phyloP scores from a whole-genome alignment of 768 basidiomycete species.

The Rhodosporidiobolus sp. region DNA sequence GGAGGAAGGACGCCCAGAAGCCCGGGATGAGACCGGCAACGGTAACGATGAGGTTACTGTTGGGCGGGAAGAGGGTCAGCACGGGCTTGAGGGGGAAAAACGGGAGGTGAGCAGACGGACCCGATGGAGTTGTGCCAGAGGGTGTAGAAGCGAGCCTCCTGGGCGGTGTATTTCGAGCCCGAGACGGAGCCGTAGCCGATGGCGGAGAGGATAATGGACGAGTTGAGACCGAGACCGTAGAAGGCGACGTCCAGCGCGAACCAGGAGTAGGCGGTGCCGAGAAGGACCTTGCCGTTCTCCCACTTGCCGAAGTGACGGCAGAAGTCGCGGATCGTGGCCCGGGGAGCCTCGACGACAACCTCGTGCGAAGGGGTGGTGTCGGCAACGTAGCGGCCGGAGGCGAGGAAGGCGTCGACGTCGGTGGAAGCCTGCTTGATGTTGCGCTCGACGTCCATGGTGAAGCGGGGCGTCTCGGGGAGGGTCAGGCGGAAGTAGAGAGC shows the following conservation, averaged over 20 bases:
- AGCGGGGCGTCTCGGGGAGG: slow-evolving; percentile 57
- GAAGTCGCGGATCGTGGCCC: slow-evolving; percentile 69
- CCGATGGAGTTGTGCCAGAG: slow-evolving; percentile 65
- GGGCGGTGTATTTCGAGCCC: slow-evolving; percentile 53
- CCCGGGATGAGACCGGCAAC: slow-evolving; percentile 51
- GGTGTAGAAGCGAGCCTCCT: slow-evolving; percentile 66
- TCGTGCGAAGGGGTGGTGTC: slow-evolving; percentile 5
- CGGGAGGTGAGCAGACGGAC: slow-evolving; percentile 50
- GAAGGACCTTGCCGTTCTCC: slow-evolving; percentile 64
- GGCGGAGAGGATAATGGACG: slow-evolving; percentile 65
- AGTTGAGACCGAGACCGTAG: slow-evolving; percentile 61
- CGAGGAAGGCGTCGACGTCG: slow-evolving; percentile 39
- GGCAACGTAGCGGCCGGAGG: slow-evolving; percentile 57
- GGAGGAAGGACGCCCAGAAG: slow-evolving; percentile 53
- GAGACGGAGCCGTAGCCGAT: slow-evolving; percentile 56
- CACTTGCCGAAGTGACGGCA: slow-evolving; percentile 58
- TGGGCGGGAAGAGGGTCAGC: slow-evolving; percentile 44
- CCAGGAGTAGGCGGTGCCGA: slow-evolving; percentile 69
- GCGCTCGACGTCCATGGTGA: slow-evolving; percentile 46
- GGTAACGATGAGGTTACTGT: slow-evolving; percentile 64
- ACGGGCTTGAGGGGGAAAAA: background rate
- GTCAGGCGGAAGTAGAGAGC: slow-evolving; percentile 76
- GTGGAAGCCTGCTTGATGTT: slow-evolving; percentile 40
- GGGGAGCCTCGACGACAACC: slow-evolving; percentile 58
- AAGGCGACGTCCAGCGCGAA: slow-evolving; percentile 59